Conservation (phyloP, 352 stramenopile genomes). For the Phytophthora kernoviae region DNA sequence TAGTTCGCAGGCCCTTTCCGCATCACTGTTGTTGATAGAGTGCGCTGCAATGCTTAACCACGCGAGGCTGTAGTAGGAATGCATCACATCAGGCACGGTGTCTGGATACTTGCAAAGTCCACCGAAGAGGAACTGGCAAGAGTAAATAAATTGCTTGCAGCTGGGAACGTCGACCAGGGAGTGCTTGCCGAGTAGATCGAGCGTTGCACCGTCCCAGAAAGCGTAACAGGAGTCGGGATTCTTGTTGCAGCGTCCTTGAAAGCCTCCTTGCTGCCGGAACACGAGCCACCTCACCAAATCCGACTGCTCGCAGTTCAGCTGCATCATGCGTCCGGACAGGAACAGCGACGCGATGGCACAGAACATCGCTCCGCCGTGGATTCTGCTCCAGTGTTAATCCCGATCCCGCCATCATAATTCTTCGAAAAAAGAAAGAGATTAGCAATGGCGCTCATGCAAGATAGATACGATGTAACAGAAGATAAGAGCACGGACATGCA, state of each 20-base stretch:
- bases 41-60: conserved; percentile 87
- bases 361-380: conserved; percentile 79
- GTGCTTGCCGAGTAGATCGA: conserved; percentile 81
- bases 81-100: conserved; percentile 87
- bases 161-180: conserved; percentile 74
- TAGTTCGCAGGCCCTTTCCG: conserved; percentile 21
- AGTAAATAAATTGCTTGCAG: conserved; percentile 80
- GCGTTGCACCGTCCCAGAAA: conserved; percentile 92
- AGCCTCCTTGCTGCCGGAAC: conserved; percentile 84
- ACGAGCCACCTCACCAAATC: conserved; percentile 84
- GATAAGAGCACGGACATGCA: not conserved
- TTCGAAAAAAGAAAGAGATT: conserved; percentile 29
- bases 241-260: conserved; percentile 93
- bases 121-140: conserved; percentile 85
- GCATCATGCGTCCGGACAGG: conserved; percentile 68
- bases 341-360: conserved; percentile 77
- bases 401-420: conserved; percentile 86
- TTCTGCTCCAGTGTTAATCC: conserved; percentile 64
- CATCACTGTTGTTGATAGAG: conserved; percentile 19
- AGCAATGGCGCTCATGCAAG: not conserved
- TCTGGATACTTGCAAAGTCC: conserved; percentile 86
- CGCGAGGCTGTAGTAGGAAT: conserved; percentile 91
- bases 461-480: not conserved
- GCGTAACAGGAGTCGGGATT: conserved; percentile 90
- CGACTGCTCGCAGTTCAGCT: conserved; percentile 67